phyloP scores from a whole-genome alignment of 148 eudicot species.

The Suaeda aralocaspica region DNA sequence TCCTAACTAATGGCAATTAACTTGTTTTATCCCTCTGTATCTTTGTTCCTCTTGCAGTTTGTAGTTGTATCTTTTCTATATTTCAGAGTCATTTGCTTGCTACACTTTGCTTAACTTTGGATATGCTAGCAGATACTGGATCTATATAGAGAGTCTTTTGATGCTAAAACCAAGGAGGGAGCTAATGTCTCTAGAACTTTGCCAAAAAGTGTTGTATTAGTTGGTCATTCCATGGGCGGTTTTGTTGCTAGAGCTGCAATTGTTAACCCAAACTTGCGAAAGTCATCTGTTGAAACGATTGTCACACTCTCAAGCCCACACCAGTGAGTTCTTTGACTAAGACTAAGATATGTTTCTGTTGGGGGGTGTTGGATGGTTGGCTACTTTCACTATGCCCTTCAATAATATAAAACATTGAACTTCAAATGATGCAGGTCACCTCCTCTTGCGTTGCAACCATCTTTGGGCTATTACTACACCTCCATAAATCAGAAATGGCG shows the following conservation, averaged over 20 bases:
- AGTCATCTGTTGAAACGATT: conserved; percentile 80
- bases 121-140: conserved; percentile 64
- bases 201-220: conserved; percentile 78
- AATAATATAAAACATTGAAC: conserved; percentile 16
- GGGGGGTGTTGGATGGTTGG: conserved; percentile 1
- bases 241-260: conserved; percentile 97
- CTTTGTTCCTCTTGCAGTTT: conserved; percentile 1
- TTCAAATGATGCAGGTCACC: conserved; percentile 62
- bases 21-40: neutral
- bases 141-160: conserved; percentile 72
- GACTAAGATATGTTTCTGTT: too few species aligned
- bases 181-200: conserved; percentile 48
- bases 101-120: neutral
- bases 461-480: conserved; percentile 80
- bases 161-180: conserved; percentile 69
- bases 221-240: conserved; percentile 99
- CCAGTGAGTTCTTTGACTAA: conserved; percentile 70
- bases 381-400: conserved; percentile 16
- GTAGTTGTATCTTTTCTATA: neutral
- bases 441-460: conserved; percentile 91
- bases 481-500: conserved; percentile 74
- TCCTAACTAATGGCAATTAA: neutral
- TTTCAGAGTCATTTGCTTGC: neutral
- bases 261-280: conserved; percentile 71
- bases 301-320: conserved; percentile 92